Percentiles rank a stretch among this genome's conserved stretches.
Conservation (phyloP, 106 monocot genomes). For the Phalaenopsis equestris region DNA sequence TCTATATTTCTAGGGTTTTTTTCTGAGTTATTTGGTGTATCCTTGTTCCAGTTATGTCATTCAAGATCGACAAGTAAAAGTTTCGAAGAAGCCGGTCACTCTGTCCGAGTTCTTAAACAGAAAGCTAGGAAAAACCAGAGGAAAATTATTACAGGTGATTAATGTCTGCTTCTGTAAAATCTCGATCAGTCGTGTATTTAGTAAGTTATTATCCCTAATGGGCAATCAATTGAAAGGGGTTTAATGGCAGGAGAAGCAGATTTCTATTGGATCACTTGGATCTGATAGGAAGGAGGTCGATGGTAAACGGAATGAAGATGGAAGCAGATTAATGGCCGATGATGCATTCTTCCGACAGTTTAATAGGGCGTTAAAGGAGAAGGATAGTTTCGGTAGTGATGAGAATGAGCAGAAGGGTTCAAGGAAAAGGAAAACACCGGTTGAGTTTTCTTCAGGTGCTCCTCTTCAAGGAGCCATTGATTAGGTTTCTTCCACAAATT, state of each 20-base stretch:
- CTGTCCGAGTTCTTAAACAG: slow-evolving; percentile 46
- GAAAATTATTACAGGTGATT: slow-evolving; percentile 28
- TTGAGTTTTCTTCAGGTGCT: slow-evolving; percentile 23
- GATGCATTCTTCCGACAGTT: slow-evolving; percentile 38
- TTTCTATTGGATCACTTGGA: slow-evolving; percentile 39
- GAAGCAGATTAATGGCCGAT: slow-evolving; percentile 11
- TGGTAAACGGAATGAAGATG: slow-evolving; percentile 7
- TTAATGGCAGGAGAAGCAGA: slow-evolving; percentile 40
- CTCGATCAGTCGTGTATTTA: background rate
- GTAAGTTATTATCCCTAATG: background rate
- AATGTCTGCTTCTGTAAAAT: background rate
- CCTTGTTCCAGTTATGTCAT: slow-evolving; percentile 9
- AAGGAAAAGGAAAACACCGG: slow-evolving; percentile 35
- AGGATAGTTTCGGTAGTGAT: background rate
- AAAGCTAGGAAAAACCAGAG: slow-evolving; percentile 31
- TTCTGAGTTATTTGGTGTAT: background rate
- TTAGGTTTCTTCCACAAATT: background rate
- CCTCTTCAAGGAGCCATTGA: background rate
- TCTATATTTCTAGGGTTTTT: background rate
- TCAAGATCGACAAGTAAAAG: slow-evolving; percentile 10
- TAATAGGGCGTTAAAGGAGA: slow-evolving; percentile 14
- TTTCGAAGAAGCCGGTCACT: slow-evolving; percentile 36
- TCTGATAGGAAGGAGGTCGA: slow-evolving; percentile 9
- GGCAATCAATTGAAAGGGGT: background rate
- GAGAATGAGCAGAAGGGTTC: slow-evolving; percentile 3